These are phyloP conservation scores for Arthrobotrys iridis DNA, from an alignment of 2,329 filamentous ascomycete genomes.

Conservation along the genomic window DNA sequence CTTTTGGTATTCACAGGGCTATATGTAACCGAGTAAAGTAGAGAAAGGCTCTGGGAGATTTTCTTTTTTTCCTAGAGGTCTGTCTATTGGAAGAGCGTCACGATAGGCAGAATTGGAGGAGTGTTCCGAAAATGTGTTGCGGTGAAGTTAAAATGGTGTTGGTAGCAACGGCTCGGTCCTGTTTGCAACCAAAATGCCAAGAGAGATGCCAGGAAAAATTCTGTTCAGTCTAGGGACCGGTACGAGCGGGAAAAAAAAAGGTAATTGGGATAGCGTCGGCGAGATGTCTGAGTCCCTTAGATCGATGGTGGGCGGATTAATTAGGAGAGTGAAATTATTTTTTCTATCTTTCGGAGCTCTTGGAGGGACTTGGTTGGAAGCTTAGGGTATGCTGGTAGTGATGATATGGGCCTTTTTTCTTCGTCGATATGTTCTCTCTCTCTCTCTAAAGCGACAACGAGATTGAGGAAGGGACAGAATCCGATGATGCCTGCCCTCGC, in stretches of 20 bases:
- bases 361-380: neutral
- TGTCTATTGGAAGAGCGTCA: slow-evolving; percentile 19
- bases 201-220: slow-evolving; percentile 47
- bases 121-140: slow-evolving; percentile 41
- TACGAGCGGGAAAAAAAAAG: slow-evolving; percentile 9
- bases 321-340: slow-evolving; percentile 1
- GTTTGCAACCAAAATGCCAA: slow-evolving; percentile 49
- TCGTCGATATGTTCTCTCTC: slow-evolving; percentile 31
- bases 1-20: slow-evolving; percentile 44
- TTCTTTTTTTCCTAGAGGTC: slow-evolving; percentile 6
- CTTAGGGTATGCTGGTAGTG: neutral
- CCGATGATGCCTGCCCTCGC: slow-evolving; percentile 44
- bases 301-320: slow-evolving; percentile 1
- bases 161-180: slow-evolving; percentile 8
- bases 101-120: slow-evolving; percentile 6
- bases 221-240: slow-evolving; percentile 27
- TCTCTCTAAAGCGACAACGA: slow-evolving; percentile 48
- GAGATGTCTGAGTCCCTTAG: slow-evolving; percentile 16
- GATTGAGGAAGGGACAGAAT: slow-evolving; percentile 52
- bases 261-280: slow-evolving; percentile 23
- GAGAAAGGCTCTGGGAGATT: neutral
- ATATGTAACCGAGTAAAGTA: slow-evolving; percentile 27
- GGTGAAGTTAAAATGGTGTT: slow-evolving; percentile 22
- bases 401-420: slow-evolving; percentile 13
- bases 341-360: neutral